A percentile compares a stretch with the other conserved stretches of the same genome.
These are phyloP conservation scores for Astrothelium macrocarpum DNA, from an alignment of 495 filamentous ascomycete species.

Conservation along the genomic window DNA sequence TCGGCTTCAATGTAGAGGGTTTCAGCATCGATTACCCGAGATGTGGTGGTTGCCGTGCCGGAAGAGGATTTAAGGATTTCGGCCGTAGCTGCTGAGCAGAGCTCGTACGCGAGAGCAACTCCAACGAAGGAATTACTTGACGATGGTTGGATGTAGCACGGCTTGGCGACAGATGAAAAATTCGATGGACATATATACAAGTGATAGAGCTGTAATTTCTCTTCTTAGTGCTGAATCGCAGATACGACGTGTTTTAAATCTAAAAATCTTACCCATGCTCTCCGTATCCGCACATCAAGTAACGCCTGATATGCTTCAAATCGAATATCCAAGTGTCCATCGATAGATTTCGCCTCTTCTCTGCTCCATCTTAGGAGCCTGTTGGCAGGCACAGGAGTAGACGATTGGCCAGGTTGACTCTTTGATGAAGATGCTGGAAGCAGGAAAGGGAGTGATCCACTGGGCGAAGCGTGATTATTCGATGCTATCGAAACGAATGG, in stretches of 20 bases:
- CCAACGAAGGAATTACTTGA: conserved; percentile 56
- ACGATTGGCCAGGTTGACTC: conserved; percentile 15
- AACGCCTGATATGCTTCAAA: conserved; percentile 74
- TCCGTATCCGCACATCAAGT: conserved; percentile 69
- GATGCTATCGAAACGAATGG: conserved; percentile 61
- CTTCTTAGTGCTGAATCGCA: conserved; percentile 4
- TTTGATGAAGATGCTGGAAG: conserved; percentile 42
- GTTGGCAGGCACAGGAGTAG: conserved; percentile 49
- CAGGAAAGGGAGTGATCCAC: conserved; percentile 79
- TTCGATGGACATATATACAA: conserved; percentile 67
- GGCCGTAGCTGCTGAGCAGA: conserved; percentile 58
- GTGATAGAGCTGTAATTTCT: conserved; percentile 50
- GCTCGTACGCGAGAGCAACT: conserved; percentile 49
- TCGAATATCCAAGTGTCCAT: conserved; percentile 47
- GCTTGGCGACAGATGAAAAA: conserved; percentile 50
- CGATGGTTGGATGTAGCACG: conserved; percentile 57
- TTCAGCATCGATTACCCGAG: conserved; percentile 46
- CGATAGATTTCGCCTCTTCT: conserved; percentile 36
- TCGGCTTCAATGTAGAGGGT: conserved; percentile 57
- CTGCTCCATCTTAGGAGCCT: conserved; percentile 57
- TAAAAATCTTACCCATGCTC: conserved; percentile 61
- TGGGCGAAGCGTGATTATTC: conserved; percentile 88
- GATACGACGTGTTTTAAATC: neutral
- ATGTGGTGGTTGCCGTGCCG: conserved; percentile 8
- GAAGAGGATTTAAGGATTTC: conserved; percentile 58